phyloP scores from a whole-genome alignment of 805 yeast genomes.

The Suhomyces faveliae region DNA sequence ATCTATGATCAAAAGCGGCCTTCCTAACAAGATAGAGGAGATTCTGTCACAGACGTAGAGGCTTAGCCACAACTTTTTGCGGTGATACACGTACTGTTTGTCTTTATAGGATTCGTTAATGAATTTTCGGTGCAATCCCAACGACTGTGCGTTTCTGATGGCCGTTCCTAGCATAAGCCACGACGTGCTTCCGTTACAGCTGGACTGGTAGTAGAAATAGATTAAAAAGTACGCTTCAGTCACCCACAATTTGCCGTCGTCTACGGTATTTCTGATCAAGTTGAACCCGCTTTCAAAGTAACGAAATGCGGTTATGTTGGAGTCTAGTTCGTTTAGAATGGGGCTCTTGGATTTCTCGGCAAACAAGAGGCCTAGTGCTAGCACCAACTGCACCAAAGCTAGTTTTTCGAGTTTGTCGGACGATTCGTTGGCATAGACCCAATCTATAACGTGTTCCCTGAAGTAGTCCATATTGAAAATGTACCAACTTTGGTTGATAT shows the following conservation, averaged over 20 bases:
- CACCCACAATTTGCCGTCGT: constrained; percentile 42
- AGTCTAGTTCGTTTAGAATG: constrained; percentile 17
- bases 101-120: constrained; percentile 39
- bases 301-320: constrained; percentile 24
- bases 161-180: constrained; percentile 45
- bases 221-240: constrained; percentile 40
- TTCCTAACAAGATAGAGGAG: constrained; percentile 34
- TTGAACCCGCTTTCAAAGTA: constrained; percentile 37
- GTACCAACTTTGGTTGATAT: constrained; percentile 40
- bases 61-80: constrained; percentile 36
- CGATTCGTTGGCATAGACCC: constrained; percentile 28
- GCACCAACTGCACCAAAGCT: constrained; percentile 36
- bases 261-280: constrained; percentile 29
- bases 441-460: constrained; percentile 22
- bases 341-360: constrained; percentile 29
- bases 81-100: constrained; percentile 20
- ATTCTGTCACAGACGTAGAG: constrained; percentile 35
- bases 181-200: constrained; percentile 40
- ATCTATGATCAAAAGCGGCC: constrained; percentile 35
- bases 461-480: constrained; percentile 37
- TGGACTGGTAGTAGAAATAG: constrained; percentile 39
- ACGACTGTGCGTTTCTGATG: constrained; percentile 41
- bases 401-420: constrained; percentile 22
- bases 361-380: constrained; percentile 43
- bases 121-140: constrained; percentile 40